phyloP scores from a whole-genome alignment of 768 basidiomycete species.

The Mycena albidolilacea region DNA sequence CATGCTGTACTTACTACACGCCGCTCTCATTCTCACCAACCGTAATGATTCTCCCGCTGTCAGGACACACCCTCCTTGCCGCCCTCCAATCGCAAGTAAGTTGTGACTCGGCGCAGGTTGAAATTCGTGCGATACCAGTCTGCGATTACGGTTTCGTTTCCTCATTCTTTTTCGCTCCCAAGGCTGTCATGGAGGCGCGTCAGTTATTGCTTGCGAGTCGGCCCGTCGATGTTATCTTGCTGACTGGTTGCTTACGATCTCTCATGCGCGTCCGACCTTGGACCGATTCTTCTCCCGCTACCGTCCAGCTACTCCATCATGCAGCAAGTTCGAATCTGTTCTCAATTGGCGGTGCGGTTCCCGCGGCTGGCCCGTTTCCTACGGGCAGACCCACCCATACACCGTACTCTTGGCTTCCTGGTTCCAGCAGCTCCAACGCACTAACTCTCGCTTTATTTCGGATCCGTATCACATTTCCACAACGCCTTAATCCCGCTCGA shows the following conservation, averaged over 20 bases:
- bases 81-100: background rate
- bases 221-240: background rate
- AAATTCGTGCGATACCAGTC: background rate
- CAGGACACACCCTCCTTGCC: background rate
- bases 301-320: background rate
- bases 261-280: background rate
- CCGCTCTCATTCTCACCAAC: background rate
- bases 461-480: too few relatives aligned
- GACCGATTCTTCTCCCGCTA: background rate
- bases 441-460: too few relatives aligned
- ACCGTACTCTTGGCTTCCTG: too few relatives aligned
- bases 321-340: too few relatives aligned
- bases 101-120: background rate
- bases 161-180: background rate
- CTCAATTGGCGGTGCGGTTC: too few relatives aligned
- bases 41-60: background rate
- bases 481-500: too few relatives aligned
- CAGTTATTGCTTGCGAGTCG: background rate
- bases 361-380: too few relatives aligned
- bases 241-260: too few relatives aligned
- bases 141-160: background rate
- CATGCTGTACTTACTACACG: background rate
- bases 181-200: background rate
- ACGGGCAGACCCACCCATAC: too few relatives aligned
- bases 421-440: too few relatives aligned